Evolutionary conservation across 371 early-diverging fungal species (phyloP).

Genomic region (Lichtheimia hyalospora): DNA sequence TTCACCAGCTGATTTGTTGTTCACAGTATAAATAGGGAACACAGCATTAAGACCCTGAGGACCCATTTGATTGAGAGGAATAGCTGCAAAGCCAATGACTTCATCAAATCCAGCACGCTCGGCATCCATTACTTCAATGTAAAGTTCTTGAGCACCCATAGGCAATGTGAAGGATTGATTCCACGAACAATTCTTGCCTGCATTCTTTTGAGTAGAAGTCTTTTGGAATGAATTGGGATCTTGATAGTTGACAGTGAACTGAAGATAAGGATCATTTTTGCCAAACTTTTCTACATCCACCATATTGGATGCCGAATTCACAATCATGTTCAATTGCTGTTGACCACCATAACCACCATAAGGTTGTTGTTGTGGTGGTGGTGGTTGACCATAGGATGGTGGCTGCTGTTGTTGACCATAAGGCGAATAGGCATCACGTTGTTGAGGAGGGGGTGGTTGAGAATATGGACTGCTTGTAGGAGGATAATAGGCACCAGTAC

Average conservation of each 20-base stretch:
- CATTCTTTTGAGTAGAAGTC: constrained; percentile 57
- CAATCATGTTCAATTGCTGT: constrained; percentile 3
- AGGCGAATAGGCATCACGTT: too few relatives aligned
- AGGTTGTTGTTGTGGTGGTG: too few relatives aligned
- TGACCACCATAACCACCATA: too few relatives aligned
- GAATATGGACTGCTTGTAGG: too few relatives aligned
- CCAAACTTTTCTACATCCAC: constrained; percentile 45
- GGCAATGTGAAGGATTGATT: constrained; percentile 55
- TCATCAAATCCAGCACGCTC: constrained; percentile 44
- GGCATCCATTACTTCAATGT: constrained; percentile 57
- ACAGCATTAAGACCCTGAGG: constrained; percentile 49
- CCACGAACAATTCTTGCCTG: constrained; percentile 55
- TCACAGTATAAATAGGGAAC: constrained; percentile 47
- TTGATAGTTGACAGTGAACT: constrained; percentile 44
- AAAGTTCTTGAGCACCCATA: constrained; percentile 53
- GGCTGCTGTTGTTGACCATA: too few relatives aligned
- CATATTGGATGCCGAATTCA: constrained; percentile 43
- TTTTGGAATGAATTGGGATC: constrained; percentile 51
- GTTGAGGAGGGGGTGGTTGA: too few relatives aligned
- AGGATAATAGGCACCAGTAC: too few relatives aligned
- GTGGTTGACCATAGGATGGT: too few relatives aligned
- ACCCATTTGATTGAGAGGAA: constrained; percentile 58
- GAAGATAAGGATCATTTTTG: constrained; percentile 62
- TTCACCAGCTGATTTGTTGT: constrained; percentile 48
- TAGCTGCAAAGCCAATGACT: constrained; percentile 61